A percentile compares a stretch with the other conserved stretches of the same genome.
phyloP scores from a whole-genome alignment of 305 asterid genomes.

The Lippia alba region DNA sequence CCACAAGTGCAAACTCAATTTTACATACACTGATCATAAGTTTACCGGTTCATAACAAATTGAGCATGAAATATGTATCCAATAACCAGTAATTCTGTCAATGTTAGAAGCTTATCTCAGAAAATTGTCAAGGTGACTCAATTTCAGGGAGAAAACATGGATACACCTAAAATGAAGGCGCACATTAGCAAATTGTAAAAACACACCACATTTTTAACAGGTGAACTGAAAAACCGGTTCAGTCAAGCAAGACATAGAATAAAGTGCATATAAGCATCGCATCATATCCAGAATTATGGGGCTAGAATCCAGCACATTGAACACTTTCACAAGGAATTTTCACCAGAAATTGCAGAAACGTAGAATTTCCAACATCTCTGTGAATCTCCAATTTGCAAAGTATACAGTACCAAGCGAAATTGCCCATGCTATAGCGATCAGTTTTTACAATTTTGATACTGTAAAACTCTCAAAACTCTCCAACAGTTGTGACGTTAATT shows the following conservation, averaged over 20 bases:
- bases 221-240: constrained; percentile 20
- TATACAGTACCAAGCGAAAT: constrained; percentile 1
- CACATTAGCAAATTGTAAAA: background rate
- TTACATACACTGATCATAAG: background rate
- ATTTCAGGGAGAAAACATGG: constrained; percentile 4
- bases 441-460: constrained; percentile 9
- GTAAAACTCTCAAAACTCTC: constrained; percentile 14
- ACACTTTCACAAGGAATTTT: constrained; percentile 1
- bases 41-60: background rate
- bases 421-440: background rate
- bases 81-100: background rate
- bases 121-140: background rate
- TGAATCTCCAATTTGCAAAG: background rate
- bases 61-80: background rate
- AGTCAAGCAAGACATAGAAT: constrained; percentile 6
- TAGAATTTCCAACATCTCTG: background rate
- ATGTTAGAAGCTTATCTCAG: background rate
- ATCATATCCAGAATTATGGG: background rate
- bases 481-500: background rate
- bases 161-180: background rate
- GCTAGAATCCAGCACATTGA: background rate
- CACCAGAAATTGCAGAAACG: constrained; percentile 4
- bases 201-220: background rate
- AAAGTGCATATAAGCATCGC: background rate
- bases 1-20: background rate